These are phyloP conservation scores for Bipolaris sorokiniana DNA, from an alignment of 2,329 filamentous ascomycete species.

Conservation along the genomic window DNA sequence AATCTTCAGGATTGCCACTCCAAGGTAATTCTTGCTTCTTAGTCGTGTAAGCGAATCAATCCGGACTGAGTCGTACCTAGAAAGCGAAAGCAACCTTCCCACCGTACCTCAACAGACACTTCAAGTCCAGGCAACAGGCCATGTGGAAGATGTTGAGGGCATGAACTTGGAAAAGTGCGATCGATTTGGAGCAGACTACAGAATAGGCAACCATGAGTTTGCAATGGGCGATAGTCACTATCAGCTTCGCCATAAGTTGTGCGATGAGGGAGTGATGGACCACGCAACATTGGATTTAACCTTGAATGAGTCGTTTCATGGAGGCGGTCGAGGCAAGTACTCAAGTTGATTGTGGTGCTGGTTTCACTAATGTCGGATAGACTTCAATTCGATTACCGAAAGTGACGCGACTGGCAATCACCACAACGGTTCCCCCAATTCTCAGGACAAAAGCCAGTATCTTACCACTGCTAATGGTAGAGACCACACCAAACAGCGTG, in stretches of 20 bases:
- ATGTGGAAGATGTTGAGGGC: background rate
- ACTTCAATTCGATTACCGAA: background rate
- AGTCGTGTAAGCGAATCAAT: background rate
- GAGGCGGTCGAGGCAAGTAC: slow-evolving; percentile 1
- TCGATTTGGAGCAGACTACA: background rate
- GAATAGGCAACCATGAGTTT: background rate
- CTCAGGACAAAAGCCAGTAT: slow-evolving; percentile 1
- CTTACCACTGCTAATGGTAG: background rate
- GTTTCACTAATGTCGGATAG: background rate
- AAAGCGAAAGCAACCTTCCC: background rate
- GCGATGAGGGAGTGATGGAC: background rate
- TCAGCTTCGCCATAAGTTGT: background rate
- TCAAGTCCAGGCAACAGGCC: background rate
- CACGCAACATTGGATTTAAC: background rate
- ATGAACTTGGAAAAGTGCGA: background rate
- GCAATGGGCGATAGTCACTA: background rate
- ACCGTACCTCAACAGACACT: background rate
- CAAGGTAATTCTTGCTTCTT: background rate
- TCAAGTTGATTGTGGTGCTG: background rate
- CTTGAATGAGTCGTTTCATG: background rate
- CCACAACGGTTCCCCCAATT: background rate
- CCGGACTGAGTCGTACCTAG: background rate
- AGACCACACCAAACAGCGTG: background rate
- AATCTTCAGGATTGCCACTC: background rate
- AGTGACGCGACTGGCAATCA: background rate